Percentiles rank a stretch among this genome's conserved stretches.
Evolutionary conservation across 257 asterid species (phyloP).

Genomic region (Eustoma russellianum): DNA sequence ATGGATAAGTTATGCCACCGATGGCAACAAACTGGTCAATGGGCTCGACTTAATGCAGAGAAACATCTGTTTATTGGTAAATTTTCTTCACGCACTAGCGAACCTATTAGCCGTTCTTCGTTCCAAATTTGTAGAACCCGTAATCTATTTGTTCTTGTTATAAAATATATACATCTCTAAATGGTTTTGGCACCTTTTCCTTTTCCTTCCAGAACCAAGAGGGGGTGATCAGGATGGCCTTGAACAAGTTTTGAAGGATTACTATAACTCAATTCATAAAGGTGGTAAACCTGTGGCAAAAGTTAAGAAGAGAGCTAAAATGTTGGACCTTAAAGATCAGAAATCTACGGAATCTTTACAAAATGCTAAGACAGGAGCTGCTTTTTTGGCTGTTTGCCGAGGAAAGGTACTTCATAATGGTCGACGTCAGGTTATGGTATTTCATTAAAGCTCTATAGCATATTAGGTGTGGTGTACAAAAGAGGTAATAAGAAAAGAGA

Average conservation of each 20-base stretch:
- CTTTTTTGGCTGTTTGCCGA: constrained; percentile 96
- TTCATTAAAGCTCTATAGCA: too few relatives aligned
- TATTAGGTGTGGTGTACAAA: too few relatives aligned
- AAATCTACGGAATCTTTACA: constrained; percentile 20
- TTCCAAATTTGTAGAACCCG: too few relatives aligned
- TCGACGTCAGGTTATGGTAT: not conserved
- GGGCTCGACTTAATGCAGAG: constrained; percentile 74
- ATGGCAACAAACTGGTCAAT: constrained; percentile 92
- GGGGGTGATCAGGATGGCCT: constrained; percentile 73
- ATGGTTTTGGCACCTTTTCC: too few relatives aligned
- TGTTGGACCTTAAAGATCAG: constrained; percentile 34
- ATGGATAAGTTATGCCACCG: constrained; percentile 76
- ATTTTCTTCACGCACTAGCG: constrained; percentile 3
- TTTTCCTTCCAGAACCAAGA: constrained; percentile 59
- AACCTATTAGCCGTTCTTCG: not conserved
- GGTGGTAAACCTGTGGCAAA: constrained; percentile 35
- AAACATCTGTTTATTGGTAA: constrained; percentile 82
- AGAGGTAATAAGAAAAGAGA: too few relatives aligned
- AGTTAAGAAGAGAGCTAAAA: constrained; percentile 51
- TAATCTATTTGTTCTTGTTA: too few relatives aligned
- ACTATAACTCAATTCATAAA: constrained; percentile 46
- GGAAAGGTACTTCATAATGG: constrained; percentile 61
- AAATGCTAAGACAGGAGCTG: constrained; percentile 59
- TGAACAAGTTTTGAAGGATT: constrained; percentile 57
- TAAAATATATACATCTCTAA: too few relatives aligned